Evolutionary conservation across 495 filamentous ascomycete genomes (phyloP).

Genomic region (Daldinia caldariorum): DNA sequence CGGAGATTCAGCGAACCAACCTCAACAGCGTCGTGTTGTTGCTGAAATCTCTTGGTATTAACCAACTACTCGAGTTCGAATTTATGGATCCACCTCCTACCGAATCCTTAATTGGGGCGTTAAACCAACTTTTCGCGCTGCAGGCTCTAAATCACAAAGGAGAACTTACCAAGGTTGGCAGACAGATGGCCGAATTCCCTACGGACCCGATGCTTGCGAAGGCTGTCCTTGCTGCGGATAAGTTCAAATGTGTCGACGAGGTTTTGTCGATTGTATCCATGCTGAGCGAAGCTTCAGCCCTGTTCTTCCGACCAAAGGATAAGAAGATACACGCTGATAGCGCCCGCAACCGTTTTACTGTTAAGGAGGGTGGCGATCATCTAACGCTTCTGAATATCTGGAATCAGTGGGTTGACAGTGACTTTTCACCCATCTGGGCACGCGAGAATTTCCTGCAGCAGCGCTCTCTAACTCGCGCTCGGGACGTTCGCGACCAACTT

Average conservation of each 20-base stretch:
- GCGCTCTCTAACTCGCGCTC: conserved; percentile 81
- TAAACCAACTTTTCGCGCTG: conserved; percentile 93
- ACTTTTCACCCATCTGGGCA: conserved; percentile 89
- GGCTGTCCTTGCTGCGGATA: conserved; percentile 87
- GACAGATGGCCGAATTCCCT: conserved; percentile 97
- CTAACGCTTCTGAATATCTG: conserved; percentile 92
- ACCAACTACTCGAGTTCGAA: conserved; percentile 93
- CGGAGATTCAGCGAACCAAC: conserved; percentile 93
- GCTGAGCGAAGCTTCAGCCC: conserved; percentile 85
- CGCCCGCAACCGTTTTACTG: conserved; percentile 89
- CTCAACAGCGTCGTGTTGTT: conserved; percentile 84
- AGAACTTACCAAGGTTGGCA: conserved; percentile 88
- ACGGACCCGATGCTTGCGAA: conserved; percentile 94
- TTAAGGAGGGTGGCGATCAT: conserved; percentile 93
- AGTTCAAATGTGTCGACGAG: conserved; percentile 91
- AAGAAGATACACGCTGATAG: conserved; percentile 96
- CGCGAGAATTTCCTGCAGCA: conserved; percentile 96
- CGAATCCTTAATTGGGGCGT: conserved; percentile 86
- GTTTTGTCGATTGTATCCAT: conserved; percentile 94
- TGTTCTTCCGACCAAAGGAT: conserved; percentile 97
- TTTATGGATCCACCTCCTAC: conserved; percentile 95
- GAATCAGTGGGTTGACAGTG: conserved; percentile 95
- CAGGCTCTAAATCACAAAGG: conserved; percentile 90
- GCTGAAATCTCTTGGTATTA: conserved; percentile 91
- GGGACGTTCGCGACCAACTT: conserved; percentile 94